Evolutionary conservation across 768 basidiomycete species (phyloP).

Genomic region (Amanita phalloides): DNA sequence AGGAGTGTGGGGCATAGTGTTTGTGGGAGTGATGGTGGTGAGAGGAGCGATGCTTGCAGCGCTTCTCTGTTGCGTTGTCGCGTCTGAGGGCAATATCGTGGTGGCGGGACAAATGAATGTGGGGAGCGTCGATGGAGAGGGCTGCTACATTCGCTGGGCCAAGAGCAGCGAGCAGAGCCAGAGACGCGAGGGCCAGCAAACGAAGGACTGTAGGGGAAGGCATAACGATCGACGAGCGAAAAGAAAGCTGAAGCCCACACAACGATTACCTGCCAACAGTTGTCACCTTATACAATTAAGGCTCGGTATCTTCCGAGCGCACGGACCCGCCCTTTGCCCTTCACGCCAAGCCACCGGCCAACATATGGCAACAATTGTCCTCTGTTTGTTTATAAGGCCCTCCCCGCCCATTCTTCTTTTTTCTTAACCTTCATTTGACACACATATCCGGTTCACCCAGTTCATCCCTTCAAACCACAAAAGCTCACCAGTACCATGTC

Average conservation of each 20-base stretch:
- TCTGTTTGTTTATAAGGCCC: slow-evolving; percentile 26
- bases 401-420: slow-evolving; percentile 23
- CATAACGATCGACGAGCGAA: slow-evolving; percentile 23
- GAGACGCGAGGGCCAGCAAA: slow-evolving; percentile 45
- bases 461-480: slow-evolving; percentile 43
- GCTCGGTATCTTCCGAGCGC: slow-evolving; percentile 4
- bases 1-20: slow-evolving; percentile 11
- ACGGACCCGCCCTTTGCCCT: slow-evolving; percentile 3
- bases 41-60: slow-evolving; percentile 47
- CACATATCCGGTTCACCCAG: slow-evolving; percentile 79
- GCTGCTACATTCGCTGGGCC: slow-evolving; percentile 38
- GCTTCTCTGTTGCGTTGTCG: slow-evolving; percentile 21
- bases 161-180: slow-evolving; percentile 47
- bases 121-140: slow-evolving; percentile 30
- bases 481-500: slow-evolving; percentile 65
- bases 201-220: slow-evolving; percentile 41
- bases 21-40: slow-evolving; percentile 6
- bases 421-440: slow-evolving; percentile 75
- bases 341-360: slow-evolving; percentile 14
- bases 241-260: slow-evolving; percentile 7
- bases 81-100: slow-evolving; percentile 38
- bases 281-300: neutral
- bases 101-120: slow-evolving; percentile 27
- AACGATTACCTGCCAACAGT: too few species aligned
- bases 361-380: slow-evolving; percentile 19